A percentile compares a stretch with the other conserved stretches of the same genome.
phyloP scores from a whole-genome alignment of 768 basidiomycete species.

The Hortiboletus campestris region DNA sequence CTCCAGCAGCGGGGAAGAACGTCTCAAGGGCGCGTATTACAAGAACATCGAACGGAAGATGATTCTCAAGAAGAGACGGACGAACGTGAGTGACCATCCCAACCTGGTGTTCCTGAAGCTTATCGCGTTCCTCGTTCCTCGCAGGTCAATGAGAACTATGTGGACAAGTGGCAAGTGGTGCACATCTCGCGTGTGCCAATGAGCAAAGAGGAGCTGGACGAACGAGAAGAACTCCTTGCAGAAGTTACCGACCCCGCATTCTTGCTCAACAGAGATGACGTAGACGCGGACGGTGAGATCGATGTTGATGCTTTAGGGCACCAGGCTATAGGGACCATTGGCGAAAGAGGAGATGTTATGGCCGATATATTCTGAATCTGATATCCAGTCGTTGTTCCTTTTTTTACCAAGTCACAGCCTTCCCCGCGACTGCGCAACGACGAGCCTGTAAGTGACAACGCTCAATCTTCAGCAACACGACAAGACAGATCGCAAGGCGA shows the following conservation, averaged over 20 bases:
- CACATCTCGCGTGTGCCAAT: constrained; percentile 69
- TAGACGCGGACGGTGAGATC: constrained; percentile 61
- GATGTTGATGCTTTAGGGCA: constrained; percentile 59
- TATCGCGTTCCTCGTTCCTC: not conserved
- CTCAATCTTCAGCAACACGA: not conserved
- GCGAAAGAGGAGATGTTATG: constrained; percentile 38
- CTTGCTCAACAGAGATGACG: constrained; percentile 47
- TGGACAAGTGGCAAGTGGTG: constrained; percentile 82
- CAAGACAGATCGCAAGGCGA: not conserved
- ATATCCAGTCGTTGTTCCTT: not conserved
- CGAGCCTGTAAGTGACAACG: not conserved
- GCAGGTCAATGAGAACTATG: constrained; percentile 68
- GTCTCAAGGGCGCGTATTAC: constrained; percentile 75
- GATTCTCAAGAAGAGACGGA: constrained; percentile 80
- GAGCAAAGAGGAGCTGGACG: constrained; percentile 70
- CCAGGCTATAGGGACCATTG: constrained; percentile 45
- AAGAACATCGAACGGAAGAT: constrained; percentile 89
- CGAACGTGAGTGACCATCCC: constrained; percentile 53
- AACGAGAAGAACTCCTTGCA: constrained; percentile 74
- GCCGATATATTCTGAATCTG: constrained; percentile 33
- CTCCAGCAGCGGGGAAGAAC: constrained; percentile 37
- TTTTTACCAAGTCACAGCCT: not conserved
- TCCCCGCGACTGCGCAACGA: not conserved
- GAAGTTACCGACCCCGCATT: constrained; percentile 71
- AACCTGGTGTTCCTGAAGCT: not conserved